These are phyloP conservation scores for Terana coerulea DNA, from an alignment of 768 basidiomycete species.

Conservation along the genomic window DNA sequence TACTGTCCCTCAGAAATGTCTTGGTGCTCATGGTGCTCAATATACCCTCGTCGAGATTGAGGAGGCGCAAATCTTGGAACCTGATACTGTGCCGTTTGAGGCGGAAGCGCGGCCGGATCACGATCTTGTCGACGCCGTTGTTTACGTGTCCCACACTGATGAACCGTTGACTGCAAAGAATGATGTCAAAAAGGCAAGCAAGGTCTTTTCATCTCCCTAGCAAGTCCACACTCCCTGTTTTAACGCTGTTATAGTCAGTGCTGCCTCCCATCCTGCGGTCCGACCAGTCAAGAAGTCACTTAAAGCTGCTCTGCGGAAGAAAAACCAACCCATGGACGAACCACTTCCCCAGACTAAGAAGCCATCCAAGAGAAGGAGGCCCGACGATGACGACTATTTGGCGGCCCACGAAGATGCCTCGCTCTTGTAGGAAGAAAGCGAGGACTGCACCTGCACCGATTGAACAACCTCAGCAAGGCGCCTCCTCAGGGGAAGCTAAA, in stretches of 20 bases:
- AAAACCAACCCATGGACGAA: not conserved
- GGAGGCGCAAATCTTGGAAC: not conserved
- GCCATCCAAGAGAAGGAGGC: constrained; percentile 15
- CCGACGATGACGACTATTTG: no score
- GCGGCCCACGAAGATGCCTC: no score
- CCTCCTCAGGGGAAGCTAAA: not conserved
- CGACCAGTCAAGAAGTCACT: constrained; percentile 12
- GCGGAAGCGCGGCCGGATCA: no score
- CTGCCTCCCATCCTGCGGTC: not conserved
- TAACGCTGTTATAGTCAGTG: not conserved
- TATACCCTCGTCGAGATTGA: not conserved
- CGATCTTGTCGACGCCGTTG: no score
- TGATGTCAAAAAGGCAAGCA: no score
- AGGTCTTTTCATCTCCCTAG: not conserved
- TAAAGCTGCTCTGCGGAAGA: constrained; percentile 20
- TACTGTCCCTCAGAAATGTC: not conserved
- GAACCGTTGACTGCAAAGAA: no score
- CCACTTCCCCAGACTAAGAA: not conserved
- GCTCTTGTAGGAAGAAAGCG: no score
- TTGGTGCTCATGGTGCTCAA: not conserved
- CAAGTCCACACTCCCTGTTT: not conserved
- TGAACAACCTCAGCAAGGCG: no score
- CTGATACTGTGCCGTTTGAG: no score
- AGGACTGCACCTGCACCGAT: no score
- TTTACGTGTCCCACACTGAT: no score